Percentiles rank a stretch among this genome's conserved stretches.
These are phyloP conservation scores for Pythium folliculosum DNA, from an alignment of 352 stramenopile species.

Conservation along the genomic window DNA sequence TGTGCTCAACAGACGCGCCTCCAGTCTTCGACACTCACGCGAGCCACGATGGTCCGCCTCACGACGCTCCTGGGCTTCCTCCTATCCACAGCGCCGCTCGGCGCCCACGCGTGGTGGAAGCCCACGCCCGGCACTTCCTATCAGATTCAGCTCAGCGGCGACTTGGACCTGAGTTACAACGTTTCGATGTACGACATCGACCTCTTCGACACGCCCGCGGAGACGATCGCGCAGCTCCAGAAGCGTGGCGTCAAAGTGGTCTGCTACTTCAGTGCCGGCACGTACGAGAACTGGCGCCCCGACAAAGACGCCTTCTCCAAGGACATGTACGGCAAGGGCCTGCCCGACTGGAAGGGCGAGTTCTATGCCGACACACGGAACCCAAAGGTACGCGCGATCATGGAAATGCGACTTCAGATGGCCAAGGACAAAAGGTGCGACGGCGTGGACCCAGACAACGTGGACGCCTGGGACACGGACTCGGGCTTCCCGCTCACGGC, in stretches of 20 bases:
- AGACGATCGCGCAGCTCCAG: slow-evolving; percentile 33
- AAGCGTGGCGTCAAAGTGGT: slow-evolving; percentile 40
- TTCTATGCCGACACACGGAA: slow-evolving; percentile 45
- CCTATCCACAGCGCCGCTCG: background rate
- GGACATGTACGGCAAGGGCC: slow-evolving; percentile 22
- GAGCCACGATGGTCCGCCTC: background rate
- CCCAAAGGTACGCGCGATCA: slow-evolving; percentile 36
- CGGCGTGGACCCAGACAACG: slow-evolving; percentile 58
- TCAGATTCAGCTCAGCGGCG: slow-evolving; percentile 40
- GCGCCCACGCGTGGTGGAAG: slow-evolving; percentile 32
- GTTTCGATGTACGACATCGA: slow-evolving; percentile 46
- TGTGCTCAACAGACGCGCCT: too few relatives aligned
- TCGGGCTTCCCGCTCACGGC: slow-evolving; percentile 38
- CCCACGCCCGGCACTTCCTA: slow-evolving; percentile 37
- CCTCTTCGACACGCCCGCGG: slow-evolving; percentile 37
- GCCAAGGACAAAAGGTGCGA: slow-evolving; percentile 55
- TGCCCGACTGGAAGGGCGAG: slow-evolving; percentile 41
- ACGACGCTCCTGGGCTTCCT: background rate
- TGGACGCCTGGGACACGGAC: slow-evolving; percentile 44
- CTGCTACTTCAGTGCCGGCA: slow-evolving; percentile 63
- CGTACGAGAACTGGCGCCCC: slow-evolving; percentile 37
- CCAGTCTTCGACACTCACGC: too few relatives aligned
- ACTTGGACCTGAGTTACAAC: slow-evolving; percentile 34
- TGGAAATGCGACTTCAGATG: slow-evolving; percentile 44
- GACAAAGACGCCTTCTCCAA: slow-evolving; percentile 44